Evolutionary conservation across 2,329 filamentous ascomycete species (phyloP).

Genomic region (Onygenales sp.): DNA sequence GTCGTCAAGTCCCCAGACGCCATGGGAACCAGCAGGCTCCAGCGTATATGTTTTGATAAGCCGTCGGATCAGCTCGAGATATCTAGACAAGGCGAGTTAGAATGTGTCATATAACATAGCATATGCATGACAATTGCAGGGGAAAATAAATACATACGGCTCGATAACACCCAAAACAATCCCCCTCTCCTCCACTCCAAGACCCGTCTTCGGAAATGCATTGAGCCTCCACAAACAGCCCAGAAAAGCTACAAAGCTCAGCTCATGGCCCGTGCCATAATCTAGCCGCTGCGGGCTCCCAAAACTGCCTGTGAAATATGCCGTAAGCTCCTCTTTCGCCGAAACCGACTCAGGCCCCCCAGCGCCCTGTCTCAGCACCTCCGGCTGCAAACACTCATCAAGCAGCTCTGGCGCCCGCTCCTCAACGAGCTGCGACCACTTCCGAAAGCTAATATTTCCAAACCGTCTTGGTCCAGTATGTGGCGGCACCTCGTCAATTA

Average conservation of each 20-base stretch:
- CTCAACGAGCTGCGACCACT: constrained; percentile 65
- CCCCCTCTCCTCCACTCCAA: constrained; percentile 57
- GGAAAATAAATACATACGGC: constrained; percentile 49
- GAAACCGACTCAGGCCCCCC: constrained; percentile 28
- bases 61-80: constrained; percentile 67
- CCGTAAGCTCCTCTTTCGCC: constrained; percentile 58
- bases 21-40: constrained; percentile 91
- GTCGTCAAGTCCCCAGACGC: constrained; percentile 97
- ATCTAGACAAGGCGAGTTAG: constrained; percentile 40
- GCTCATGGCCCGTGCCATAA: constrained; percentile 91
- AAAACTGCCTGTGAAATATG: constrained; percentile 77
- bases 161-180: constrained; percentile 78
- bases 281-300: constrained; percentile 84
- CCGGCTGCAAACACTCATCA: constrained; percentile 43
- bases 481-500: constrained; percentile 72
- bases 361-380: constrained; percentile 31
- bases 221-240: constrained; percentile 85
- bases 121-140: background rate
- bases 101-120: background rate
- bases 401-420: constrained; percentile 50
- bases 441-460: constrained; percentile 83
- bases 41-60: constrained; percentile 86
- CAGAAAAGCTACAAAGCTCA: constrained; percentile 89
- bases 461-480: constrained; percentile 80
- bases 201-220: constrained; percentile 53